Percentiles rank a stretch among this genome's conserved stretches.
Conservation (phyloP, 208 protist species). For the Tritrichomonas musculus region DNA sequence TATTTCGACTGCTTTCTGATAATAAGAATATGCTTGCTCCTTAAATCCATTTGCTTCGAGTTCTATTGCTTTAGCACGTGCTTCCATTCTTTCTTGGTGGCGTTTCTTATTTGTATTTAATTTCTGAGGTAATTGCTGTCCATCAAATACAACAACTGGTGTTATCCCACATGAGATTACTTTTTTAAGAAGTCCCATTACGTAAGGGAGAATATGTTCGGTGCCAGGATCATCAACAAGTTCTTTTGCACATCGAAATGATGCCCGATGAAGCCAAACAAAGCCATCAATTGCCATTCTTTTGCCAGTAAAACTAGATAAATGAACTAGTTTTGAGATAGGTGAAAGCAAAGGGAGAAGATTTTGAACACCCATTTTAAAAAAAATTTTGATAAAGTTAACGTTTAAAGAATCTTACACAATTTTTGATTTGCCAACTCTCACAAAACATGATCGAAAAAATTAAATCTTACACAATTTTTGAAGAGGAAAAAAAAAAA, state of each 20-base stretch:
- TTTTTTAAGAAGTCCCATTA: neutral
- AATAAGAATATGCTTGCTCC: neutral
- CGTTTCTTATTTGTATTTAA: neutral
- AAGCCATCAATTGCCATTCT: slow-evolving; percentile 67
- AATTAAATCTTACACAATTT: too few species aligned
- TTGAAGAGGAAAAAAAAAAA: too few species aligned
- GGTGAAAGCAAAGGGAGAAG: neutral
- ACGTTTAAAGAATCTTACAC: neutral
- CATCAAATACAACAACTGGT: slow-evolving; percentile 21
- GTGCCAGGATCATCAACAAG: slow-evolving; percentile 51
- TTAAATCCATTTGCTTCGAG: neutral
- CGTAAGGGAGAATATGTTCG: slow-evolving; percentile 23
- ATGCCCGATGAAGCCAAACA: slow-evolving; percentile 65
- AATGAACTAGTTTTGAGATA: slow-evolving; percentile 13
- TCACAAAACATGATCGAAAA: too few species aligned
- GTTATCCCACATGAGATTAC: neutral
- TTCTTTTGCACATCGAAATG: slow-evolving; percentile 61
- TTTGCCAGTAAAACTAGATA: slow-evolving; percentile 55
- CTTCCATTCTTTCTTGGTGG: neutral
- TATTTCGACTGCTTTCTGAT: slow-evolving; percentile 22
- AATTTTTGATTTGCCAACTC: too few species aligned
- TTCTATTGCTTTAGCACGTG: neutral
- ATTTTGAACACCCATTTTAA: slow-evolving; percentile 7
- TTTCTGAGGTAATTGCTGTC: neutral
- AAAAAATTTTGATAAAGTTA: neutral